phyloP scores from a whole-genome alignment of 2,329 filamentous ascomycete genomes.

The Epichloe sibirici region DNA sequence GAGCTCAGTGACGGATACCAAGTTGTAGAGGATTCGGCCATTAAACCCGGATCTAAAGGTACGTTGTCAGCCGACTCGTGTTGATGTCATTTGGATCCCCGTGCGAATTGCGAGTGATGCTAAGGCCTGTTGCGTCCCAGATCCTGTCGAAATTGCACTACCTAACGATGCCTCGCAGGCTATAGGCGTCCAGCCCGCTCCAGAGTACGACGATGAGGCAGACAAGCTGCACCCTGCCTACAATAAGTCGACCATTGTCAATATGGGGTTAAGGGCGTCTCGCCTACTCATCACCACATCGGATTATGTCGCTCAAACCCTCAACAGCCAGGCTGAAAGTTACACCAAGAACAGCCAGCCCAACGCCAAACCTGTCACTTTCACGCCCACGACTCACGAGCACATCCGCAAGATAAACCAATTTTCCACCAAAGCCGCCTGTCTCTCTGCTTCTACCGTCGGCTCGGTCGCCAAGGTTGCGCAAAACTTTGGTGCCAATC shows the following conservation, averaged over 20 bases:
- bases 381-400: constrained; percentile 72
- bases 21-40: constrained; percentile 60
- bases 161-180: constrained; percentile 53
- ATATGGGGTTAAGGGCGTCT: constrained; percentile 77
- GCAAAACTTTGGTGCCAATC: constrained; percentile 74
- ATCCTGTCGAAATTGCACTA: constrained; percentile 69
- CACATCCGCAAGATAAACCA: constrained; percentile 81
- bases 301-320: constrained; percentile 61
- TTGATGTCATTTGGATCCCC: background rate
- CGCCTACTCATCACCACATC: constrained; percentile 85
- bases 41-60: constrained; percentile 90
- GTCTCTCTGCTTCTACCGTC: constrained; percentile 73
- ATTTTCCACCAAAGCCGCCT: constrained; percentile 69
- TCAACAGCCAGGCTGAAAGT: constrained; percentile 65
- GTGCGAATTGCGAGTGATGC: no score
- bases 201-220: constrained; percentile 46
- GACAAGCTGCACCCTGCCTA: constrained; percentile 69
- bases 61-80: constrained; percentile 9
- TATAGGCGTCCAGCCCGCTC: constrained; percentile 53
- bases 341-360: constrained; percentile 76
- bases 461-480: constrained; percentile 73
- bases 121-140: constrained; percentile 18
- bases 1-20: constrained; percentile 76
- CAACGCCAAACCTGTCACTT: constrained; percentile 68
- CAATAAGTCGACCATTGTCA: constrained; percentile 73